Evolutionary conservation across 129 eudicot species (phyloP), one percentile per base, ranked within the genome.

Genomic region (Erigeron canadensis): DNA sequence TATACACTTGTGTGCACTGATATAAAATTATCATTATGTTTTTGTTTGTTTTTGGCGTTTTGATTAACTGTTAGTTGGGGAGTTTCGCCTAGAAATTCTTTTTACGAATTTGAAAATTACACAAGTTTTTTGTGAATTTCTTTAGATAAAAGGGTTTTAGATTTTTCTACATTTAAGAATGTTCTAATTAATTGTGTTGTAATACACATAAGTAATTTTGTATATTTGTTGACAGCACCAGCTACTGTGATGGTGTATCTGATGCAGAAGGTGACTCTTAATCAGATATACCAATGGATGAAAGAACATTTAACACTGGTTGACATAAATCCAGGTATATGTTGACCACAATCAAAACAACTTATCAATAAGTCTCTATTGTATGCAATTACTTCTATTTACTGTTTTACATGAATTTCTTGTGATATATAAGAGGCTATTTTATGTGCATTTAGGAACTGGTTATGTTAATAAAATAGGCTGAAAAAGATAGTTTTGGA

Each of bases 261-360:
- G 80, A 87, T 94, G 93, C 89, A 79, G 80, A 90, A 89, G 58
- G 89, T 96, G 98, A 94, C 75, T 72, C 88, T 94, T 54, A 87
- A 81, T 39, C 97, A 89, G 89, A 89, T 97, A 76, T 94, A 85
- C 66, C 97, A 94, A 74, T 94, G 98, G 97, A 97, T 94, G 56
- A 94, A 94, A 76, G 97, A 89, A 67, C 85, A 84, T 72, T 77
- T 96, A 76, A 91, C 89, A 11, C 58, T 87, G 6, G 89, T 94
- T 57, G 96, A 94, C 60, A 40, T 94, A 51, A 78, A 75, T 81
- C 87, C 78, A 84, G 93, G 98, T 93, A 55, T 63, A 34, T 51
- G 43, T 21, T 42, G 19, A 19, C 59, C 60, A 58, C 5, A 12
- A 53, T 55, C 21, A 55, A 53, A 43, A 50, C 54, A 54, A 23